These are phyloP conservation scores for Fusarium sp. DNA, from an alignment of 2,329 filamentous ascomycete species.

Conservation along the genomic window DNA sequence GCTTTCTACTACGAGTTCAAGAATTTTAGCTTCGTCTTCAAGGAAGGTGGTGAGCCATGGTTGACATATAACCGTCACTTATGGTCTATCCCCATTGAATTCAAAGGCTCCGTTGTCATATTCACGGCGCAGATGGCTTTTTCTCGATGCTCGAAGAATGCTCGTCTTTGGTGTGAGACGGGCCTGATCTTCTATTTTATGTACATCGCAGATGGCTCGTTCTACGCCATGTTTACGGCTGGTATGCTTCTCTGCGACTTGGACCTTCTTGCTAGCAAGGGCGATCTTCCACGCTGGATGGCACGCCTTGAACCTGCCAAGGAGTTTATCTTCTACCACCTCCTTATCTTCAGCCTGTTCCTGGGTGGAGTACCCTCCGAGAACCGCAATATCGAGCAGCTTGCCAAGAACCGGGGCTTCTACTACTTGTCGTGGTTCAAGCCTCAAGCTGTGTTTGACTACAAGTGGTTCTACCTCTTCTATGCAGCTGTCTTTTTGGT, in stretches of 20 bases:
- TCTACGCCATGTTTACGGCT: slow-evolving; percentile 69
- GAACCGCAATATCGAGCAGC: slow-evolving; percentile 59
- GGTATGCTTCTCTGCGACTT: slow-evolving; percentile 74
- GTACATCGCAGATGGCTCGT: slow-evolving; percentile 75
- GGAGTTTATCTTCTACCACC: slow-evolving; percentile 62
- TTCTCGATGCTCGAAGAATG: slow-evolving; percentile 65
- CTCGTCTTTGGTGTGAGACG: slow-evolving; percentile 66
- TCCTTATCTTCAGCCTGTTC: slow-evolving; percentile 66
- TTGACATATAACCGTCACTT: slow-evolving; percentile 65
- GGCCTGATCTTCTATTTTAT: slow-evolving; percentile 73
- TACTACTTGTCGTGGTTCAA: slow-evolving; percentile 70
- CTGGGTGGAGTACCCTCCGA: slow-evolving; percentile 72
- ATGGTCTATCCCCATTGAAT: slow-evolving; percentile 74
- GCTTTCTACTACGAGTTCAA: slow-evolving; percentile 68
- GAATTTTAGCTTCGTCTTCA: slow-evolving; percentile 77
- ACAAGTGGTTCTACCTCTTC: slow-evolving; percentile 77
- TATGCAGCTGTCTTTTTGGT: slow-evolving; percentile 70
- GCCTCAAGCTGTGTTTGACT: slow-evolving; percentile 73
- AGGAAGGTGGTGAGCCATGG: slow-evolving; percentile 67
- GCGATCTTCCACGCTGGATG: slow-evolving; percentile 65
- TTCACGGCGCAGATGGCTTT: slow-evolving; percentile 70
- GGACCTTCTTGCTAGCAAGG: slow-evolving; percentile 64
- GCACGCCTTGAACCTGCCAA: slow-evolving; percentile 61
- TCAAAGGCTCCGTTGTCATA: slow-evolving; percentile 72
- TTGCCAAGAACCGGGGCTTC: slow-evolving; percentile 70